Conservation (phyloP, 1,139 yeast genomes). For the Saccharomycopsis hybrid region DNA sequence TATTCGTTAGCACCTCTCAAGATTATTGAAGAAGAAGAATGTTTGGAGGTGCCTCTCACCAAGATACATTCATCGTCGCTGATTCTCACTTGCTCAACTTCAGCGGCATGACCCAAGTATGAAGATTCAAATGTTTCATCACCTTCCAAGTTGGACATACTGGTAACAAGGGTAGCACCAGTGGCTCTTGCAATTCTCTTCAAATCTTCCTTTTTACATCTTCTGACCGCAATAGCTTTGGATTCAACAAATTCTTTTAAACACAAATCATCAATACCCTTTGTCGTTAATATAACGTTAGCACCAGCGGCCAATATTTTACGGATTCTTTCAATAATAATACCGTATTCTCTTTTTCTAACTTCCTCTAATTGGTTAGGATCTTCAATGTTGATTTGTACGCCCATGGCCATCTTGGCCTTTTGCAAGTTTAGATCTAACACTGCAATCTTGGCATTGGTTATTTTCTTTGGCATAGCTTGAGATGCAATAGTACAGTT, state of each 20-base stretch:
- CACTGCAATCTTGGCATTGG: slow-evolving; percentile 81
- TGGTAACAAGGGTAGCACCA: slow-evolving; percentile 86
- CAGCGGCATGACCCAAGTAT: slow-evolving; percentile 85
- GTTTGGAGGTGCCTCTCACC: slow-evolving; percentile 89
- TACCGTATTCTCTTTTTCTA: slow-evolving; percentile 89
- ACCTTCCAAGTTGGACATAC: slow-evolving; percentile 92
- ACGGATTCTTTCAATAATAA: slow-evolving; percentile 78
- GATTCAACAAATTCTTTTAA: slow-evolving; percentile 93
- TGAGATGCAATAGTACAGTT: slow-evolving; percentile 98
- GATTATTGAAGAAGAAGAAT: slow-evolving; percentile 85
- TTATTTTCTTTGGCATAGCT: slow-evolving; percentile 80
- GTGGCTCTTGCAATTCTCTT: slow-evolving; percentile 97
- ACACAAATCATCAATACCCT: slow-evolving; percentile 96
- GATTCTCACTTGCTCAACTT: slow-evolving; percentile 83
- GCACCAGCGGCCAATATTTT: slow-evolving; percentile 93
- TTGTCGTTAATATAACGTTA: slow-evolving; percentile 91
- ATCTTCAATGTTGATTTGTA: slow-evolving; percentile 92
- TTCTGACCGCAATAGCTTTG: slow-evolving; percentile 95
- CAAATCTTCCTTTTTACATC: slow-evolving; percentile 95
- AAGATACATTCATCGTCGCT: slow-evolving; percentile 97
- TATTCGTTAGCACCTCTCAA: slow-evolving; percentile 96
- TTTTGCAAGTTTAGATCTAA: slow-evolving; percentile 92
- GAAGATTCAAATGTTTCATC: slow-evolving; percentile 92
- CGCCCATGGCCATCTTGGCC: slow-evolving; percentile 98
- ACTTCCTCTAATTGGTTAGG: slow-evolving; percentile 97